Evolutionary conservation across 495 filamentous ascomycete species (phyloP).

Genomic region (Aspergillus cristatus): DNA sequence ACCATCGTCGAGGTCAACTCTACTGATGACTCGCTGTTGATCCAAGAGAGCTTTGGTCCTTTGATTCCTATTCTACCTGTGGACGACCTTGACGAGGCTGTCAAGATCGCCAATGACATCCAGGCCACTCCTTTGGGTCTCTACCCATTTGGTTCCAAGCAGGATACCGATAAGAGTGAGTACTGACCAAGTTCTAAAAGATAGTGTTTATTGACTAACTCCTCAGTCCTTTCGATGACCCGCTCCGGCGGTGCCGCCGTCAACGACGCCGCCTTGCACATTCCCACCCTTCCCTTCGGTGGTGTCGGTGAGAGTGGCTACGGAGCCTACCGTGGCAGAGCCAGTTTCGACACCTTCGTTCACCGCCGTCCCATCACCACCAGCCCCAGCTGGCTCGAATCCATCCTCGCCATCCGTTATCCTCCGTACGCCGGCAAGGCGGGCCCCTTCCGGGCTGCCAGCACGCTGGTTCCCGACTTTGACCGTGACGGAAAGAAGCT

Average conservation of each 20-base stretch:
- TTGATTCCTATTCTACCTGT: slow-evolving; percentile 72
- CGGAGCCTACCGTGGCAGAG: slow-evolving; percentile 75
- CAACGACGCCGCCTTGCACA: slow-evolving; percentile 80
- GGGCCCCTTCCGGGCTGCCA: slow-evolving; percentile 47
- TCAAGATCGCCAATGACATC: slow-evolving; percentile 63
- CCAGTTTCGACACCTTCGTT: slow-evolving; percentile 76
- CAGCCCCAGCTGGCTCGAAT: slow-evolving; percentile 76
- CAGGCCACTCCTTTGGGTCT: slow-evolving; percentile 73
- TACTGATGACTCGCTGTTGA: slow-evolving; percentile 65
- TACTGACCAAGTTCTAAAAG: background rate
- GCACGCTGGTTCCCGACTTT: slow-evolving; percentile 61
- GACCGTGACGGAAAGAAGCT: slow-evolving; percentile 63
- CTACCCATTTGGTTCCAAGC: slow-evolving; percentile 73
- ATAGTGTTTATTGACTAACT: slow-evolving; percentile 7
- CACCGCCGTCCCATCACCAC: slow-evolving; percentile 67
- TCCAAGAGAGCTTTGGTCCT: slow-evolving; percentile 83
- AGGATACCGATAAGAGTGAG: slow-evolving; percentile 59
- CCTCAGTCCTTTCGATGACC: slow-evolving; percentile 48
- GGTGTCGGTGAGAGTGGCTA: slow-evolving; percentile 81
- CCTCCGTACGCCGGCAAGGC: slow-evolving; percentile 65
- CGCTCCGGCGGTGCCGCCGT: slow-evolving; percentile 71
- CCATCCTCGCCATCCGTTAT: slow-evolving; percentile 66
- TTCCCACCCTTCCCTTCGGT: slow-evolving; percentile 76
- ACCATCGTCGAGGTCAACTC: slow-evolving; percentile 73
- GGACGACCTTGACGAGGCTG: slow-evolving; percentile 68